A percentile compares a stretch with the other conserved stretches of the same genome.
These are phyloP conservation scores for Suillus decipiens DNA, from an alignment of 768 basidiomycete species.

Conservation along the genomic window DNA sequence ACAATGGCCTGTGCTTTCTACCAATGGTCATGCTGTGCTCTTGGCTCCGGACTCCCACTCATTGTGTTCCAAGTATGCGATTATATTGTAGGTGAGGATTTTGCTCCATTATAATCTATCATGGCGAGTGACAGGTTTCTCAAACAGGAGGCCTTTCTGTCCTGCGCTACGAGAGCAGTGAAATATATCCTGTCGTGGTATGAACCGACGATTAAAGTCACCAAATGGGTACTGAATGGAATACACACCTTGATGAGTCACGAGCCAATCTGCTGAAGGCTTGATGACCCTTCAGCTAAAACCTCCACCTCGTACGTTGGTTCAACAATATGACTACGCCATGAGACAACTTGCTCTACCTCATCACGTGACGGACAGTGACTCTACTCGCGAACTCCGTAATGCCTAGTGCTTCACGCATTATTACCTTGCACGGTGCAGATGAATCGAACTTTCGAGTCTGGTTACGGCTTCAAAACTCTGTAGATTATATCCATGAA, in stretches of 20 bases:
- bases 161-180: not conserved
- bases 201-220: not conserved
- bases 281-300: not conserved
- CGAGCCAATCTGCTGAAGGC: not conserved
- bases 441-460: too few species aligned
- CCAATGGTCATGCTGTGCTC: not conserved
- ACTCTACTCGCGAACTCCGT: not conserved
- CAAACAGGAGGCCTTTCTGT: not conserved
- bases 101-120: not conserved
- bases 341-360: not conserved
- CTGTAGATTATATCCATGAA: not conserved
- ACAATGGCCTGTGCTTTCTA: slow-evolving; percentile 6
- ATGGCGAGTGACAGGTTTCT: not conserved
- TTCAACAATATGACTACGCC: not conserved
- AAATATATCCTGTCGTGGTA: not conserved
- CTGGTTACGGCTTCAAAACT: not conserved
- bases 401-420: not conserved
- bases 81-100: not conserved
- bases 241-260: not conserved
- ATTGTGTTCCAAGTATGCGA: not conserved
- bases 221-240: not conserved
- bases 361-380: not conserved
- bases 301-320: not conserved
- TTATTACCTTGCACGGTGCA: not conserved
- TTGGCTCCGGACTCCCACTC: not conserved